Conservation (phyloP, 345 rosid species). For the Toxicodendron radicans region DNA sequence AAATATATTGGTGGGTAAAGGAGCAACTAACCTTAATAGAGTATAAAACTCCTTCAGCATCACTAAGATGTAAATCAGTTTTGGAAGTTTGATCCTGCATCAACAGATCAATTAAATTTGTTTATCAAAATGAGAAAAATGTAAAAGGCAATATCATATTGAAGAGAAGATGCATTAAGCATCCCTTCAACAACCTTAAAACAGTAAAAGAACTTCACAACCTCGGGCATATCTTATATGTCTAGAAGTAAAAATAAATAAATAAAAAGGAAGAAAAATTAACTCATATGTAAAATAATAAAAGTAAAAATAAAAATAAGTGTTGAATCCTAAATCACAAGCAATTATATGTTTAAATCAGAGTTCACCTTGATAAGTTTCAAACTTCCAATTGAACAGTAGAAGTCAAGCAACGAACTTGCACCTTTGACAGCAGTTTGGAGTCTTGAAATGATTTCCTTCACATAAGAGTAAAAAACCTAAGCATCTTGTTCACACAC, state of each 20-base stretch:
- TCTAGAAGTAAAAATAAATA: neutral
- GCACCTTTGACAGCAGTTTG: conserved; percentile 62
- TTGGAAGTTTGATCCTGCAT: conserved; percentile 65
- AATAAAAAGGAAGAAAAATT: neutral
- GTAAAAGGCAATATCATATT: conserved; percentile 6
- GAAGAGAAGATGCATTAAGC: neutral
- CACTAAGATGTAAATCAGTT: conserved; percentile 61
- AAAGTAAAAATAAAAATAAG: neutral
- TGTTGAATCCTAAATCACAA: neutral
- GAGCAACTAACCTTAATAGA: conserved; percentile 73
- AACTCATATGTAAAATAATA: neutral
- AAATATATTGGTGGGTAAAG: conserved; percentile 17
- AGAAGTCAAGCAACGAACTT: conserved; percentile 70
- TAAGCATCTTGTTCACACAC: neutral
- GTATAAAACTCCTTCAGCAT: conserved; percentile 72
- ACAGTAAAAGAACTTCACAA: conserved; percentile 4
- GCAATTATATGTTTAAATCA: neutral
- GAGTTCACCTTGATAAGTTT: conserved; percentile 66
- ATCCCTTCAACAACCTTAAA: conserved; percentile 1
- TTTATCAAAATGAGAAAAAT: conserved; percentile 4
- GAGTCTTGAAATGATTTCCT: conserved; percentile 67
- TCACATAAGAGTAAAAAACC: conserved; percentile 17
- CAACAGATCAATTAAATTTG: neutral
- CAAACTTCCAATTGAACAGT: conserved; percentile 72
- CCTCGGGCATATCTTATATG: neutral